A percentile compares a stretch with the other conserved stretches of the same genome.
Evolutionary conservation across 2,329 filamentous ascomycete species (phyloP).

Genomic region (Hortaea werneckii): DNA sequence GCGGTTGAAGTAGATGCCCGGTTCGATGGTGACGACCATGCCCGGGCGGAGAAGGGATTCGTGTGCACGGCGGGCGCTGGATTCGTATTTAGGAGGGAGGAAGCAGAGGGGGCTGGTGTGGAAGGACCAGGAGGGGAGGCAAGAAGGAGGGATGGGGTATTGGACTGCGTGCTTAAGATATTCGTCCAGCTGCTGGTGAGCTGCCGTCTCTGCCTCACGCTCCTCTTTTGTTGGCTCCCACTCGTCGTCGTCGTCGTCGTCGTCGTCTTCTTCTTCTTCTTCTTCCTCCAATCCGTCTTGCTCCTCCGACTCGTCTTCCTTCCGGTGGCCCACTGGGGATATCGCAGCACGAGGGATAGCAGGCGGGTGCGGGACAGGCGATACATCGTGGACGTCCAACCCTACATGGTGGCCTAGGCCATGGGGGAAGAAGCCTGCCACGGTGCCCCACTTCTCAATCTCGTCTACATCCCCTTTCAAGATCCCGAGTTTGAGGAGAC

Average conservation of each 20-base stretch:
- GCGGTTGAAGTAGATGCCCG: conserved; percentile 70
- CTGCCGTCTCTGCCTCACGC: no score
- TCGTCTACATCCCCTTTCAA: conserved; percentile 49
- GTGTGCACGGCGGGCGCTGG: conserved; percentile 1
- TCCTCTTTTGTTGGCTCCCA: no score
- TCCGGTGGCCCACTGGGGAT: no score
- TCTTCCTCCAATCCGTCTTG: no score
- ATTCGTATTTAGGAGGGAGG: conserved; percentile 1
- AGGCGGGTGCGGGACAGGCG: background rate
- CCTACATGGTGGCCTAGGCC: conserved; percentile 42
- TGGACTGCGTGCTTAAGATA: background rate
- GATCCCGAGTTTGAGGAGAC: conserved; percentile 65
- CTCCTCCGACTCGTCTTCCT: no score
- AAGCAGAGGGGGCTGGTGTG: background rate
- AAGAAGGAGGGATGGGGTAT: background rate
- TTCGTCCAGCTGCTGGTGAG: no score
- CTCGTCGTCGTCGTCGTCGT: no score
- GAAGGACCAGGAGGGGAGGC: background rate
- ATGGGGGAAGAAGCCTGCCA: conserved; percentile 39
- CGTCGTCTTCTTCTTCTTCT: no score
- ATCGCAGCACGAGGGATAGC: no score
- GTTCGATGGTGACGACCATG: conserved; percentile 86
- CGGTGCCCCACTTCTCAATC: conserved; percentile 33
- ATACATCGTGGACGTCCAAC: conserved; percentile 39
- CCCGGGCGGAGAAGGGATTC: conserved; percentile 40